Conservation (phyloP, 305 asterid genomes). For the Rubia balearica region DNA sequence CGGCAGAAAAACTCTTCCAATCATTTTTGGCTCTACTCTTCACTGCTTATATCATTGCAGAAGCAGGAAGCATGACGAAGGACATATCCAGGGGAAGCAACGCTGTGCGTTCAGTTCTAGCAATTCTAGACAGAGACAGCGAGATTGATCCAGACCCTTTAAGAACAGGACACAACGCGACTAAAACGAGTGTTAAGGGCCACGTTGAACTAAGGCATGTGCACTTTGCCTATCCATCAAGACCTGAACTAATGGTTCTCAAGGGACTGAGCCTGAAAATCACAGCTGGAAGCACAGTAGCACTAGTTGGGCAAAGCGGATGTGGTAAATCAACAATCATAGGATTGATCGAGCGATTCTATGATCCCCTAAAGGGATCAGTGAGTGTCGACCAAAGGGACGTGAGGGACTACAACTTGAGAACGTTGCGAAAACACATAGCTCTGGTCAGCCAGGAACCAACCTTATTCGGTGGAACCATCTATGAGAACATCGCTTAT, state of each 20-base stretch:
- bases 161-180: slow-evolving; percentile 24
- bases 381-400: slow-evolving; percentile 54
- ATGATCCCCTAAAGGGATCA: slow-evolving; percentile 61
- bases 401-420: slow-evolving; percentile 46
- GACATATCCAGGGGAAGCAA: slow-evolving; percentile 72
- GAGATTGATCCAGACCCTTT: slow-evolving; percentile 56
- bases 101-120: slow-evolving; percentile 69
- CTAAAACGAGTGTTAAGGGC: slow-evolving; percentile 36
- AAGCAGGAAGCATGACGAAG: slow-evolving; percentile 91
- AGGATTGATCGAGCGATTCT: slow-evolving; percentile 62
- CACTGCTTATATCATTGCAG: slow-evolving; percentile 81
- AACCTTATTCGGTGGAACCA: slow-evolving; percentile 59
- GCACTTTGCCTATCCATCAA: slow-evolving; percentile 60
- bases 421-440: slow-evolving; percentile 51
- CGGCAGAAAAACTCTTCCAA: slow-evolving; percentile 62
- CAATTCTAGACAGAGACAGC: slow-evolving; percentile 50
- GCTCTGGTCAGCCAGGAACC: slow-evolving; percentile 83
- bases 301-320: slow-evolving; percentile 77
- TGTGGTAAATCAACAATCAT: slow-evolving; percentile 69
- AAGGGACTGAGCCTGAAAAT: slow-evolving; percentile 58
- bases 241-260: slow-evolving; percentile 59
- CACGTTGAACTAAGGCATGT: slow-evolving; percentile 55
- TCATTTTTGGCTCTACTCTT: slow-evolving; percentile 65
- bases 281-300: slow-evolving; percentile 55
- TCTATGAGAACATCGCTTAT: slow-evolving; percentile 63